Conservation (phyloP, 169 alveolate species). For the Plasmodium falciparum region DNA sequence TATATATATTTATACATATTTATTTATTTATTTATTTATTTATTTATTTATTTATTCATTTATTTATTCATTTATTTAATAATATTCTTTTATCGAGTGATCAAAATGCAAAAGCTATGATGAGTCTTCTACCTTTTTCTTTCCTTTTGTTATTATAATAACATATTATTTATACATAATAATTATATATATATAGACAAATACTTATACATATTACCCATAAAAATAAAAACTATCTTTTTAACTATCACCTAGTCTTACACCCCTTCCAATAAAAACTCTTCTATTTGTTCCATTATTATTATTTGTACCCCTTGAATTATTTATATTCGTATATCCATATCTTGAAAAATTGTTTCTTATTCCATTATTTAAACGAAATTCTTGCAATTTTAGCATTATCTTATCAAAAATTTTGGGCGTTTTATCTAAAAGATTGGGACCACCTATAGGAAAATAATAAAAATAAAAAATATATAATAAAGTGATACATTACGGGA, state of each 20-base stretch:
- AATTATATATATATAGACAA: not conserved
- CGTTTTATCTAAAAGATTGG: conserved; percentile 79
- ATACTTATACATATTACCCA: not conserved
- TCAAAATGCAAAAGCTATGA: too few relatives aligned
- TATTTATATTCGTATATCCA: conserved; percentile 54
- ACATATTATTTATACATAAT: not conserved
- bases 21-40: too few relatives aligned
- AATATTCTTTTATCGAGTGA: too few relatives aligned
- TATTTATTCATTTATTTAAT: too few relatives aligned
- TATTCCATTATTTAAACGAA: conserved; percentile 42
- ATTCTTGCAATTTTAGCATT: conserved; percentile 80
- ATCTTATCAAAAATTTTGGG: conserved; percentile 83
- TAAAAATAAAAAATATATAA: conserved; percentile 1
- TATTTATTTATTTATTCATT: too few relatives aligned
- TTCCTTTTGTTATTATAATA: too few relatives aligned
- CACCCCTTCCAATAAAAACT: conserved; percentile 88
- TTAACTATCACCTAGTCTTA: conserved; percentile 83
- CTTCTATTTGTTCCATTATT: conserved; percentile 38
- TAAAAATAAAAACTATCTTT: not conserved
- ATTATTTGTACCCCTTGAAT: conserved; percentile 50
- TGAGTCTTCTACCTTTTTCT: too few relatives aligned
- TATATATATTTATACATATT: too few relatives aligned
- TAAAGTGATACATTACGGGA: not conserved
- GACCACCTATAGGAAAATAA: conserved; percentile 68
- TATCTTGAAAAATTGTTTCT: conserved; percentile 29